Evolutionary conservation across 2,329 filamentous ascomycete species (phyloP).

Genomic region (Fragosphaeria purpurea): DNA sequence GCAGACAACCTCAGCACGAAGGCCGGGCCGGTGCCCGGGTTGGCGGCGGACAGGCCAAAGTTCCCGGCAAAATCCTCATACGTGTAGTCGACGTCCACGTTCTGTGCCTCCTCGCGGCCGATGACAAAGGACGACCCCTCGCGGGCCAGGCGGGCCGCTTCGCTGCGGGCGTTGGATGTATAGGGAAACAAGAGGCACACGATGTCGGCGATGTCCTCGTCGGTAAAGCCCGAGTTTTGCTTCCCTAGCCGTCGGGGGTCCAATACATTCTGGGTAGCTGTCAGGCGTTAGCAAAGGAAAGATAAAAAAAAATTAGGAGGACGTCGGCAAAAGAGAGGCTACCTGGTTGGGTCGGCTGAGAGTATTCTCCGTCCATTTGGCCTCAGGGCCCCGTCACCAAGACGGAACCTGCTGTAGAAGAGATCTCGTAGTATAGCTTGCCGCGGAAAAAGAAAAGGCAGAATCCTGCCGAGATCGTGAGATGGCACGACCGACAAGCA

Average conservation of each 20-base stretch:
- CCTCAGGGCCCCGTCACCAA: background rate
- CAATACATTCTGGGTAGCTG: conserved; percentile 66
- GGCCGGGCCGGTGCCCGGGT: conserved; percentile 46
- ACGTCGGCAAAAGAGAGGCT: background rate
- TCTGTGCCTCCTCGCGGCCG: conserved; percentile 36
- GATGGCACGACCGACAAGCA: too few relatives aligned
- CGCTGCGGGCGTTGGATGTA: conserved; percentile 59
- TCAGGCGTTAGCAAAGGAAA: background rate
- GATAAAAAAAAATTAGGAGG: background rate
- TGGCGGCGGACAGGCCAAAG: conserved; percentile 41
- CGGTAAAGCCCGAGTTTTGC: conserved; percentile 72
- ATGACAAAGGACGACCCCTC: conserved; percentile 40
- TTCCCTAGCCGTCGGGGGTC: conserved; percentile 72
- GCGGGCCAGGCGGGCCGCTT: conserved; percentile 47
- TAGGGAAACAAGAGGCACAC: conserved; percentile 79
- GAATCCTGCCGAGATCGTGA: too few relatives aligned
- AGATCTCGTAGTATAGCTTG: background rate
- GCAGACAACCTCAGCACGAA: conserved; percentile 76
- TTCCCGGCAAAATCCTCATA: conserved; percentile 38
- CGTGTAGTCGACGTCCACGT: conserved; percentile 41
- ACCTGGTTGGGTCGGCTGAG: conserved; percentile 15
- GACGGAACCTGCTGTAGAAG: too few relatives aligned
- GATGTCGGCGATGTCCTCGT: conserved; percentile 78
- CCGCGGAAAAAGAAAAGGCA: too few relatives aligned
- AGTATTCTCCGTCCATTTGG: conserved; percentile 13